phyloP scores from a whole-genome alignment of 805 yeast species.

The Isabelozyma pseudorhagii region DNA sequence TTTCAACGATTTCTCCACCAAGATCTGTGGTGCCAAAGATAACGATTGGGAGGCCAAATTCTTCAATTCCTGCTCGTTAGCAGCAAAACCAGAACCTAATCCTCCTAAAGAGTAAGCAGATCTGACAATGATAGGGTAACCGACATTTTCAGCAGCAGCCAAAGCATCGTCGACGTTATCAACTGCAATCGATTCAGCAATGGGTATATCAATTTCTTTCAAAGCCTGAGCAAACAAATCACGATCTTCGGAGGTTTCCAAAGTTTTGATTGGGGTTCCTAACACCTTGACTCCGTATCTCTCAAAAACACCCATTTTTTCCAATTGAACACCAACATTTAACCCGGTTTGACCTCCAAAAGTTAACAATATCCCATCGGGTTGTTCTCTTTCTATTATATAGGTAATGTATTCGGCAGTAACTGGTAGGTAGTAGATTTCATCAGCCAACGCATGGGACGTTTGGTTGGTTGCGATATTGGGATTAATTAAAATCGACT shows the following conservation, averaged over 20 bases:
- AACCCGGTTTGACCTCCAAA: constrained; percentile 99
- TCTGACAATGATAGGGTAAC: constrained; percentile 95
- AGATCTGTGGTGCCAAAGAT: constrained; percentile 87
- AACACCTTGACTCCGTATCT: constrained; percentile 89
- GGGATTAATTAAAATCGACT: constrained; percentile 86
- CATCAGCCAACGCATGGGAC: constrained; percentile 92
- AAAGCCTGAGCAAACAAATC: constrained; percentile 93
- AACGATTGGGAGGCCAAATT: constrained; percentile 88
- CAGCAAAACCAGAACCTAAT: constrained; percentile 95
- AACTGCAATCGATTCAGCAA: constrained; percentile 95
- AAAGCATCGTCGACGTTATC: constrained; percentile 91
- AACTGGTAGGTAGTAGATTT: constrained; percentile 91
- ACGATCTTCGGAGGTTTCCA: constrained; percentile 96
- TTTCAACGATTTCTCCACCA: constrained; percentile 94
- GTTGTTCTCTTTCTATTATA: constrained; percentile 92
- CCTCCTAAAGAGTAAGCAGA: constrained; percentile 98
- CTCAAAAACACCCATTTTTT: constrained; percentile 90
- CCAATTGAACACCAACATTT: constrained; percentile 92
- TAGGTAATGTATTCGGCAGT: constrained; percentile 95
- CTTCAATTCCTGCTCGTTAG: constrained; percentile 74
- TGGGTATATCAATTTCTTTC: constrained; percentile 92
- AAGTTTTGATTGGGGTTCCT: constrained; percentile 95
- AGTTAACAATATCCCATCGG: constrained; percentile 93
- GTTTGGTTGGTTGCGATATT: constrained; percentile 97
- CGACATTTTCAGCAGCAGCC: constrained; percentile 81